Evolutionary conservation across 352 stramenopile genomes (phyloP).

Genomic region (Pythium folliculosum): DNA sequence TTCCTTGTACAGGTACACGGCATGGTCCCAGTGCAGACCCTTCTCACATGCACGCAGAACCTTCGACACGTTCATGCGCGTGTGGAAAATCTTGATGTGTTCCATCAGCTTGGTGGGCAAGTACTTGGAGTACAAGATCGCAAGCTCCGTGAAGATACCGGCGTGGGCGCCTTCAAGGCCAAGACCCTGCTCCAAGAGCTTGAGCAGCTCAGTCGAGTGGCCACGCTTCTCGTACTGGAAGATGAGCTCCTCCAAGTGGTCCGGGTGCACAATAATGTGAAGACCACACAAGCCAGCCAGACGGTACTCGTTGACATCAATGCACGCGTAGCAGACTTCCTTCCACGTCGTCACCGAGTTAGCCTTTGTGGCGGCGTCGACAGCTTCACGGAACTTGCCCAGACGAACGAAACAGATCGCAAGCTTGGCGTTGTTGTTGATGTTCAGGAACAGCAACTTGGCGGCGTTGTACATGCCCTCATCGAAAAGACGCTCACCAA

Average conservation of each 20-base stretch:
- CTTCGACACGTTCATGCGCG: slow-evolving; percentile 99
- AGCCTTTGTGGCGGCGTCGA: slow-evolving; percentile 98
- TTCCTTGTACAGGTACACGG: slow-evolving; percentile 99
- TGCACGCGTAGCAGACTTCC: slow-evolving; percentile 98
- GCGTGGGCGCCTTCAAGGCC: slow-evolving; percentile 98
- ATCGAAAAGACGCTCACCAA: slow-evolving; percentile 97
- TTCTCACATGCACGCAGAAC: slow-evolving; percentile 97
- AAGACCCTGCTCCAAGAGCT: slow-evolving; percentile 98
- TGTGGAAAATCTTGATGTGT: slow-evolving; percentile 99
- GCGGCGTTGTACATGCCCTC: slow-evolving; percentile 99
- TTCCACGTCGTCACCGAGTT: slow-evolving; percentile 99
- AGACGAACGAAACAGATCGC: slow-evolving; percentile 99
- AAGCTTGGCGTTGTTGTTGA: slow-evolving; percentile 99
- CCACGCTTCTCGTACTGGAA: slow-evolving; percentile 98
- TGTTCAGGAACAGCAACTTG: slow-evolving; percentile 99
- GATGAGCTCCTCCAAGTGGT: slow-evolving; percentile 99
- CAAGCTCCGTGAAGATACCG: slow-evolving; percentile 99
- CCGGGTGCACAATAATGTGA: slow-evolving; percentile 99
- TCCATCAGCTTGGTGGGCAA: slow-evolving; percentile 99
- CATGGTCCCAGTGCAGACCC: slow-evolving; percentile 97
- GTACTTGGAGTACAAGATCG: slow-evolving; percentile 99
- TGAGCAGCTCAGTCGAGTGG: slow-evolving; percentile 95
- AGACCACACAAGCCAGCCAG: slow-evolving; percentile 97
- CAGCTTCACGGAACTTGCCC: slow-evolving; percentile 98
- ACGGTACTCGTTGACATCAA: slow-evolving; percentile 98